Percentiles rank a stretch among this genome's conserved stretches.
These are phyloP conservation scores for Iberis pinnata DNA, from an alignment of 345 rosid species.

Conservation along the genomic window DNA sequence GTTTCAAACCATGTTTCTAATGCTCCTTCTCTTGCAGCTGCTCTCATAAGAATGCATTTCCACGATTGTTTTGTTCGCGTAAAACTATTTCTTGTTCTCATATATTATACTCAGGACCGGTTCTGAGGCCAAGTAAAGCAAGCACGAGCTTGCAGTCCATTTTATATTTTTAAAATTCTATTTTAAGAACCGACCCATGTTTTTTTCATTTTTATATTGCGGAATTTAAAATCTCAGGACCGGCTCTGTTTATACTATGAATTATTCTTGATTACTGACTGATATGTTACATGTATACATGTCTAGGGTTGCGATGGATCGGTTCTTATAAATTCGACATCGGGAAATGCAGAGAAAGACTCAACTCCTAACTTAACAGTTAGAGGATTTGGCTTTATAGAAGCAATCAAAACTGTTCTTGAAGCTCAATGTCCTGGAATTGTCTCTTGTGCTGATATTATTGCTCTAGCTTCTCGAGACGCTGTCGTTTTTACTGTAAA, in stretches of 20 bases:
- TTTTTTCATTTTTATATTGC: too few species aligned
- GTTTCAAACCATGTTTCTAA: slow-evolving; percentile 52
- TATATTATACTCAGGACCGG: background rate
- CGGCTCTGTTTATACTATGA: too few species aligned
- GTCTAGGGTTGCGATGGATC: slow-evolving; percentile 89
- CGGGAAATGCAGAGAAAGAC: slow-evolving; percentile 48
- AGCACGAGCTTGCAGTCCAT: too few species aligned
- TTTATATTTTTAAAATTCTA: too few species aligned
- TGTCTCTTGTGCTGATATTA: slow-evolving; percentile 77
- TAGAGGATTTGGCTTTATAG: slow-evolving; percentile 72
- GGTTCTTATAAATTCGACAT: slow-evolving; percentile 62
- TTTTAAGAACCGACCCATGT: too few species aligned
- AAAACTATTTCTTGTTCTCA: background rate
- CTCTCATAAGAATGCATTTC: slow-evolving; percentile 76
- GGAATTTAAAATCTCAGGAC: too few species aligned
- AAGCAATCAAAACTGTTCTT: slow-evolving; percentile 48
- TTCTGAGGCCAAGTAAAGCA: too few species aligned
- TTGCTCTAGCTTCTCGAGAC: slow-evolving; percentile 66
- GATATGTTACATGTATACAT: background rate
- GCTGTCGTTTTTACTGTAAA: slow-evolving; percentile 57
- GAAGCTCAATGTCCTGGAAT: slow-evolving; percentile 72
- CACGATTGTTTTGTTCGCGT: slow-evolving; percentile 90
- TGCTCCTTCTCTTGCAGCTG: slow-evolving; percentile 71
- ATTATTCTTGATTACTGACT: background rate
- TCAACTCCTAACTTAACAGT: slow-evolving; percentile 60